Evolutionary conservation across 495 filamentous ascomycete genomes (phyloP).

Genomic region (Lindgomyces ingoldianus): DNA sequence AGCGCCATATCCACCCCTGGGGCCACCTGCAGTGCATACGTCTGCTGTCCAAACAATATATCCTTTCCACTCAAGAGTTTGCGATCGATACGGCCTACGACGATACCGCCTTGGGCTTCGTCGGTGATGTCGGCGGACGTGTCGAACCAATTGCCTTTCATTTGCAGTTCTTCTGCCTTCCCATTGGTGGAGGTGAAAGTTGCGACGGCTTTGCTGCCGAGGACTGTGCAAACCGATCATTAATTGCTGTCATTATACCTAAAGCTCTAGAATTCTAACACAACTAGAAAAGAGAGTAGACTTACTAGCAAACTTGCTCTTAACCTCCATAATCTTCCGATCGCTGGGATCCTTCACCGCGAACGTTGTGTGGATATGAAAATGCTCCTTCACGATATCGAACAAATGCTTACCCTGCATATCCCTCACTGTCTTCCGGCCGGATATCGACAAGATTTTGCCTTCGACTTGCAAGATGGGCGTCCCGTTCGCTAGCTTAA

Average conservation of each 20-base stretch:
- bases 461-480: conserved; percentile 57
- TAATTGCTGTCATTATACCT: not conserved
- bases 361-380: conserved; percentile 54
- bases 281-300: conserved; percentile 13
- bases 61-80: conserved; percentile 57
- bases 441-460: conserved; percentile 46
- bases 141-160: conserved; percentile 56
- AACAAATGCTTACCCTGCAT: conserved; percentile 52
- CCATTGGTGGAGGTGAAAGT: conserved; percentile 50
- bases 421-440: conserved; percentile 54
- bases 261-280: not conserved
- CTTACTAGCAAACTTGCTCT: conserved; percentile 53
- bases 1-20: conserved; percentile 61
- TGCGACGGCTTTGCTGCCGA: conserved; percentile 51
- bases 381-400: conserved; percentile 54
- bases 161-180: conserved; percentile 44
- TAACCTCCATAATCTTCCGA: conserved; percentile 54
- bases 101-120: conserved; percentile 42
- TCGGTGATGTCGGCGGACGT: conserved; percentile 53
- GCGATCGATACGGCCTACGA: conserved; percentile 58
- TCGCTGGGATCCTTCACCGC: conserved; percentile 46
- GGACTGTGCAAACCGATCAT: conserved; percentile 40
- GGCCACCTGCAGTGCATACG: conserved; percentile 61
- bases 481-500: conserved; percentile 50
- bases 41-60: conserved; percentile 59